phyloP scores from a whole-genome alignment of 139 green algal genomes.

The Diplosphaera chodatii region DNA sequence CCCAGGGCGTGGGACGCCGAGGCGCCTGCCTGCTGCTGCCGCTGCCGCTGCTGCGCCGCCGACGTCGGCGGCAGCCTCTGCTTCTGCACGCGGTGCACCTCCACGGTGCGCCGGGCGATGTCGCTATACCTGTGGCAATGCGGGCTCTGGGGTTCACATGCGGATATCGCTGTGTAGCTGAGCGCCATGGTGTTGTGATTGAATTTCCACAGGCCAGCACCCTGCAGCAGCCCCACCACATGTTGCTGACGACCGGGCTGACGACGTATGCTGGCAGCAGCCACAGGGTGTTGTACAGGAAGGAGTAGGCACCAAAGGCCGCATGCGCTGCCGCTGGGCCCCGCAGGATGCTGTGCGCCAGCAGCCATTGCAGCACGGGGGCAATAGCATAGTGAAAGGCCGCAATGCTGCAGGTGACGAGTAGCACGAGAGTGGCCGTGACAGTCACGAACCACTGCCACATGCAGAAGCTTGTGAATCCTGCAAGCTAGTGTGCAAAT shows the following conservation, averaged over 20 bases:
- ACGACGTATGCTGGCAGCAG: constrained; percentile 59
- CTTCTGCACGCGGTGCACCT: constrained; percentile 15
- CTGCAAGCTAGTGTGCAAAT: too few relatives aligned
- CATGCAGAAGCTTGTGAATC: too few relatives aligned
- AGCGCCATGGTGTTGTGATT: too few relatives aligned
- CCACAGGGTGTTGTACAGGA: constrained; percentile 48
- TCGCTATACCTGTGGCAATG: background rate
- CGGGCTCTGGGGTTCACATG: too few relatives aligned
- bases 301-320: constrained; percentile 3
- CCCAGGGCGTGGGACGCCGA: constrained; percentile 16
- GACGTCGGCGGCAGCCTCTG: background rate
- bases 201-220: background rate
- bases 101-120: background rate
- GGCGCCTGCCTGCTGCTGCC: background rate
- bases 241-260: constrained; percentile 56
- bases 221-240: constrained; percentile 36
- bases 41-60: too few relatives aligned
- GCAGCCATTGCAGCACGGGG: constrained; percentile 25
- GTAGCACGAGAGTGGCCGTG: too few relatives aligned
- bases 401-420: too few relatives aligned
- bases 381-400: constrained; percentile 18
- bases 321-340: background rate
- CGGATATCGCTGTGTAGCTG: too few relatives aligned
- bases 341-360: constrained; percentile 21
- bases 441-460: too few relatives aligned